Evolutionary conservation across 495 filamentous ascomycete genomes (phyloP), one percentile per base, ranked within the genome.

Genomic region (Talaromyces ruber): DNA sequence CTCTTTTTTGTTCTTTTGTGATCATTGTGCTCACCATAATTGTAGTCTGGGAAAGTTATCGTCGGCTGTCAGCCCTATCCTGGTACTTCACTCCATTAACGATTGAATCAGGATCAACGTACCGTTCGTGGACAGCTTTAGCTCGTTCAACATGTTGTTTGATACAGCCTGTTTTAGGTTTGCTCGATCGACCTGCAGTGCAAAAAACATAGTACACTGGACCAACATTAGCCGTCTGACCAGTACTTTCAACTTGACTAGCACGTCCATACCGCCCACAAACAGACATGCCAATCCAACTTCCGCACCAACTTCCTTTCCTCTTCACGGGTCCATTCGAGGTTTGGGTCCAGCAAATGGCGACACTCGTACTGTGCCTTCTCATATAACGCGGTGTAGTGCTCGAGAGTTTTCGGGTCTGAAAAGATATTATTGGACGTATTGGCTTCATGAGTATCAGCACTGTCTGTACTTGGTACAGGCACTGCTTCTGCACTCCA

Each of bases 291-390:
- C 30, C 32, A 58, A 54, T 63, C 62, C 11, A 72, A 45, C 63
- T 83, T 79, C 56, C 76, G 64, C 6, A 83, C 73, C 2, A 84
- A 63, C 60, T 63, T 76, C 61, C 69, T 70, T 68, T 84, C 81
- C 60, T 82, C 79, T 47, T 72, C 68, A 50, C 69, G 70, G 3
- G 69, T 74, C 81, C 81, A 84, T 29, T 64, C 67, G 58, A 74
- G 74, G 2, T 64, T 64, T 18, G 59, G 59, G 60, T 82, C 79
- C 62, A 81, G 86, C 4, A 81, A 74, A 71, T 88, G 84, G 1
- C 78, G 74, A 68, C 82, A 81, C 67, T 80, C 77, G 61, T 81
- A 81, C 24, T 75, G 50, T 0, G 81, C 77, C 21, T 78, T 72
- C 51, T 83, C 78, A 63, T 83, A 83, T 0, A 80, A 66, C 1